A percentile compares a stretch with the other conserved stretches of the same genome.
Evolutionary conservation across 148 eudicot genomes (phyloP).

Genomic region (Drosera capensis): DNA sequence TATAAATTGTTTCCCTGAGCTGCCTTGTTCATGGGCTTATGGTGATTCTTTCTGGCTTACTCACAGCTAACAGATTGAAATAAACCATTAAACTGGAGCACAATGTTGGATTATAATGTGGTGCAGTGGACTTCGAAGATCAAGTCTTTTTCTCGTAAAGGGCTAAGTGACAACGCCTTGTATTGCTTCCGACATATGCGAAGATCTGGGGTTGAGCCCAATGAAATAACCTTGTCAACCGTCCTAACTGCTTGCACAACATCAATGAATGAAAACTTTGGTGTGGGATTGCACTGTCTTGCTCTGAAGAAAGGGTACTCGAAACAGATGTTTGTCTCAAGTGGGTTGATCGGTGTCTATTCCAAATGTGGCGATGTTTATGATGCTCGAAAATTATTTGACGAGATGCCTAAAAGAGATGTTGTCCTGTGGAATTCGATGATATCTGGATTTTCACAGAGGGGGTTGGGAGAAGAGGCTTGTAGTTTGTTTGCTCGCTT

Average conservation of each 20-base stretch:
- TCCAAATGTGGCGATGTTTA: conserved; percentile 1
- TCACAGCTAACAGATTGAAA: no score
- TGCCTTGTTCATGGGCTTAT: no score
- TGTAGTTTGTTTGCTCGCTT: conserved; percentile 24
- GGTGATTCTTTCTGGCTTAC: no score
- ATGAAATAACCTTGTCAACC: conserved; percentile 18
- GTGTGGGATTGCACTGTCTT: conserved; percentile 19
- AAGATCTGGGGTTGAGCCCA: conserved; percentile 18
- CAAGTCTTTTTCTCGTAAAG: conserved; percentile 12
- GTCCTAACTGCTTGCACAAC: conserved; percentile 17
- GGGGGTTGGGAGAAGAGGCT: conserved; percentile 19
- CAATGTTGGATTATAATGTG: conserved; percentile 15
- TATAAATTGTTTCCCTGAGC: no score
- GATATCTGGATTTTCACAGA: conserved; percentile 25
- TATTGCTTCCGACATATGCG: conserved; percentile 19
- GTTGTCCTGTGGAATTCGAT: conserved; percentile 40
- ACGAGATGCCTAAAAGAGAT: conserved; percentile 34
- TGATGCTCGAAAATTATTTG: conserved; percentile 28
- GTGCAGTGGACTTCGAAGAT: conserved; percentile 26
- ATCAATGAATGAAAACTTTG: conserved; percentile 7
- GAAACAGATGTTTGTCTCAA: conserved; percentile 16
- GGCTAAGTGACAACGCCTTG: conserved; percentile 13
- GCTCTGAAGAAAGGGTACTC: conserved; percentile 16
- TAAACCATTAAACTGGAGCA: not conserved
- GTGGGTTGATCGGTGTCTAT: conserved; percentile 23